Base-by-base conservation (phyloP, 2,329 filamentous ascomycete species). In the Monilinia fructicola region DNA sequence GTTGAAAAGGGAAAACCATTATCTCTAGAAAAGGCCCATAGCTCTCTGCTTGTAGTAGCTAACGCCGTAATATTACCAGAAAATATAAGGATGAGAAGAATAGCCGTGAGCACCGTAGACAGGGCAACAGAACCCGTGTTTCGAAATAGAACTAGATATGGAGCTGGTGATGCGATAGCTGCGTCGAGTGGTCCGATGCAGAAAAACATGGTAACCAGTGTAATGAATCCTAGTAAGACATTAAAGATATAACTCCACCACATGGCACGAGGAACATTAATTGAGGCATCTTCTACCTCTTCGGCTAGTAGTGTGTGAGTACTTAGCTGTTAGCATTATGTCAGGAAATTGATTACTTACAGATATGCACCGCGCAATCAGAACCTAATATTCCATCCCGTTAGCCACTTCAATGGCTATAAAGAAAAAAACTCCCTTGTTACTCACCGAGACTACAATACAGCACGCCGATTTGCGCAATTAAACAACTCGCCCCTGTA, bases 221-320 rank as follows among this genome's bases (percentile, higher is more conserved):
- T 70, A 42, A 77, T 66, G 66, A 84, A 78, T 2, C 81, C 82
- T 11, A 83, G 75, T 2, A 71, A 69, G 1, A 81, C 81, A 67
- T 84, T 84, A 66, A 84, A 76, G 21, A 80, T 62, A 60, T 81
- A 78, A 4, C 79, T 80, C 61, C 78, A 78, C 46, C 84, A 77
- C 73, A 85, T 83, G 6, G 80, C 79, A 67, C 77, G 73, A 2
- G 82, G 83, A 2, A 84, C 79, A 54, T 81, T 78, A 11, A 78
- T 71, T 2, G 80, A 78, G 0, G 83, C 80, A 59, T 82, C 78
- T 56, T 79, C 76, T 38, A 84, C 80, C 71, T 84, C 83, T 72
- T 84, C 83, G 7, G 81, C 68, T 68, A 35, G 28, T 38, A 31
- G 4, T 23, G 14, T 38, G 16, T n/a, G 35, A 56, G 58, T 26